Base-by-base conservation (phyloP, 75 land plant species). In the Pinus albicaulis region DNA sequence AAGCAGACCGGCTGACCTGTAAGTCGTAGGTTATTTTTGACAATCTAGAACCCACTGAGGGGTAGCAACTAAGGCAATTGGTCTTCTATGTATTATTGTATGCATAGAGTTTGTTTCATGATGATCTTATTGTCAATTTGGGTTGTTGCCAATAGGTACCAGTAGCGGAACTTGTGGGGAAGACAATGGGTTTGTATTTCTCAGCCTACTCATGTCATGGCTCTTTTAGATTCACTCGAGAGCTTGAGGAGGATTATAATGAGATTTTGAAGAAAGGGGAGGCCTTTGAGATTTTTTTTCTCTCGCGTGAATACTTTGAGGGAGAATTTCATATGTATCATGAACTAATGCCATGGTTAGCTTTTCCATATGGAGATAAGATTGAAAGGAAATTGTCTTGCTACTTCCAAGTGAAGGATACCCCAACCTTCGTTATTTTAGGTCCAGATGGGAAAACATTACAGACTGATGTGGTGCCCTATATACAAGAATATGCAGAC, bases 401-500 rank as follows among this genome's bases (percentile, higher is more conserved):
- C 3, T 84, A 85, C 58, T 92, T 92, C 80, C 86, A 86, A 68
- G 81, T 90, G 6, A 13, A 59, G 10, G 57, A 68, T 2, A 59
- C 85, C n/a, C 91, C 91, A 10, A 84, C 85, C 1, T 55, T 92
- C 48, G 81, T 88, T 34, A 57, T 92, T 0, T 60, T 92, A 31
- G 92, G 87, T 0, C 72, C 80, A 36, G 88, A 92, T 74, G 95
- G 92, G 66, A 92, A 90, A 74, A 90, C 90, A 38, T 55, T 84
- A 0, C 74, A 80, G n/a, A 19, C 82, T 4, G 83, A 88, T 74
- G 90, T 71, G 0, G 76, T 78, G 74, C 85, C 86, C 13, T 36
- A 75, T 24, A 73, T 92, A 5, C 82, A 77, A 17, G 82, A 86
- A 53, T 80, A 87, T 62, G 90, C 88, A 11, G 56, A 56, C 14